A percentile compares a stretch with the other conserved stretches of the same genome.
phyloP scores from a whole-genome alignment of 306 rosid genomes.

The Castanea mollissima region DNA sequence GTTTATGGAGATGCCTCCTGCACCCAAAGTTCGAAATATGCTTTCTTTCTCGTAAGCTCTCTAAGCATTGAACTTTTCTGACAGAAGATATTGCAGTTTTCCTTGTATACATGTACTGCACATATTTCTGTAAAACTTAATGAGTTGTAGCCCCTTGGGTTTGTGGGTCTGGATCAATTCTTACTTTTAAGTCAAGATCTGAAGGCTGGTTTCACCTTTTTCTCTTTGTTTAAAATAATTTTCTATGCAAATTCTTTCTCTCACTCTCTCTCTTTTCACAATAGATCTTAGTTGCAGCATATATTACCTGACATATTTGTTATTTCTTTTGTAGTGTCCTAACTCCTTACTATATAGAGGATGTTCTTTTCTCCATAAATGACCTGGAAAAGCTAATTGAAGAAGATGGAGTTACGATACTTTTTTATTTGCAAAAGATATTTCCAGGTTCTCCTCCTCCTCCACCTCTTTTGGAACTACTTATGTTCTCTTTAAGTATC shows the following conservation, averaged over 20 bases:
- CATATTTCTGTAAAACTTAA: slow-evolving; percentile 8
- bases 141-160: slow-evolving; percentile 5
- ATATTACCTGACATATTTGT: neutral
- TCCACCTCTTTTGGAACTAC: slow-evolving; percentile 12
- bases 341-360: slow-evolving; percentile 78
- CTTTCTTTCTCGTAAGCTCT: slow-evolving; percentile 89
- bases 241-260: neutral
- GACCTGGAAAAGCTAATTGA: slow-evolving; percentile 62
- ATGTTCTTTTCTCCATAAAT: slow-evolving; percentile 71
- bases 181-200: neutral
- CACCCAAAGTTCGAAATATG: slow-evolving; percentile 96
- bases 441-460: slow-evolving; percentile 68
- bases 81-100: neutral
- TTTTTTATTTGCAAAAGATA: slow-evolving; percentile 92
- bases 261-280: neutral
- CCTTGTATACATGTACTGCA: slow-evolving; percentile 2
- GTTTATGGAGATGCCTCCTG: slow-evolving; percentile 95
- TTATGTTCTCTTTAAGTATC: slow-evolving; percentile 4
- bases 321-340: slow-evolving; percentile 59
- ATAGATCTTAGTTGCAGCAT: neutral
- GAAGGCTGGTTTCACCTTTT: neutral
- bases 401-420: slow-evolving; percentile 95
- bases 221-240: neutral
- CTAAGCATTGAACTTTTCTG: slow-evolving; percentile 4
- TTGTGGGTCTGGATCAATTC: neutral